Base-by-base conservation (phyloP, 2,329 filamentous ascomycete species). In the Mycosphaerella sp. region DNA sequence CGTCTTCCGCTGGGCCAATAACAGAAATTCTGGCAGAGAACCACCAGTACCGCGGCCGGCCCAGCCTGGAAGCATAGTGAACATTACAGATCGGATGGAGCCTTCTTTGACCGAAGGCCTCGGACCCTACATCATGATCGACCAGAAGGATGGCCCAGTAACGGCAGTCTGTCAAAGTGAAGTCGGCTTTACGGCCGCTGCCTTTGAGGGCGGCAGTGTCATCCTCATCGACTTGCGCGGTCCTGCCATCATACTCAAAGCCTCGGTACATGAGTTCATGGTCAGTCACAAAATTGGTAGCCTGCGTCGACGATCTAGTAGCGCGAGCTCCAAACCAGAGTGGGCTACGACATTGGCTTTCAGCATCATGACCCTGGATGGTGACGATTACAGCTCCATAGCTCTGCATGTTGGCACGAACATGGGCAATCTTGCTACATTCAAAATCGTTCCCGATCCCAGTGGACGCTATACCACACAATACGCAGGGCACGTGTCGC, bases 361-460 rank as follows among this genome's bases (percentile, higher is more conserved):
- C 73, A 89, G 89, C 50, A 89, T 95, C 45, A 85, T 98, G 83
- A 95, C 87, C 2, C 74, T 96, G 3, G 93, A 97, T 42, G 87
- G 86, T n/a, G 92, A 97, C 66, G 81, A 89, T 60, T 98, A 95
- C 69, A 97, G 93, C 1, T 96, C 90, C 65, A 95, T 98, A 53
- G 83, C 86, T 55, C 87, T 93, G 61, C 95, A 97, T 62, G 87
- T 95, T 1, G 93, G 93, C 17, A 97, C 93, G 0, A 91, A 85
- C 61, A 71, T 83, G 31, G 93, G 93, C 40, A 89, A 88, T 64
- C 75, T 97, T 14, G 83, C 85, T 6, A 97, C 92, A 0, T 92
- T 97, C 74, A 96, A 95, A 73, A 77, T 98, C 21, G 74, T 97
- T 2, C 93, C 93, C 0, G 79, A 85, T 11, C 65, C 74, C 8